Evolutionary conservation across 2,329 filamentous ascomycete species (phyloP).

Genomic region (Colletotrichum graminicola): DNA sequence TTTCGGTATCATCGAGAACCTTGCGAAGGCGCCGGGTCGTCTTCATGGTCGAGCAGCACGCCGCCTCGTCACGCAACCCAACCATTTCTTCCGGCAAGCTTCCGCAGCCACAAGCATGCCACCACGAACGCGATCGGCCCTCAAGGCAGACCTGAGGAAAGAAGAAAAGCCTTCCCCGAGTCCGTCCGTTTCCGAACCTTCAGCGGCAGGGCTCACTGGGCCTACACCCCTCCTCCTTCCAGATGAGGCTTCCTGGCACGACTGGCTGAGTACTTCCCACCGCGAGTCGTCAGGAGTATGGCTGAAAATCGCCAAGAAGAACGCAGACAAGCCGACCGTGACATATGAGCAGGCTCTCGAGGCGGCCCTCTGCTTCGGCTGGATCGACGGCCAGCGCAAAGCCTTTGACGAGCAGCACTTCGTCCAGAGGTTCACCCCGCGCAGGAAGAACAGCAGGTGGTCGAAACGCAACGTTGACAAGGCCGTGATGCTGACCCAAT

Average conservation of each 20-base stretch:
- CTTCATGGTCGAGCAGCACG: neutral
- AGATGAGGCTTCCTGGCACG: slow-evolving; percentile 49
- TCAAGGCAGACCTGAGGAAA: neutral
- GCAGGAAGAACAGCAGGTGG: slow-evolving; percentile 67
- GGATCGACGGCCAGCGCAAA: slow-evolving; percentile 70
- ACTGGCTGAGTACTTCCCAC: slow-evolving; percentile 55
- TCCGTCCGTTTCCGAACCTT: neutral
- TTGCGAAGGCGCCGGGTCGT: neutral
- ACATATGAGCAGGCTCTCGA: slow-evolving; percentile 66
- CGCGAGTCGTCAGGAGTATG: slow-evolving; percentile 55
- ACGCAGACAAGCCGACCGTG: slow-evolving; percentile 57
- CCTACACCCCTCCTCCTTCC: slow-evolving; percentile 47
- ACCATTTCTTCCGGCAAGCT: neutral
- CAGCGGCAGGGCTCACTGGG: neutral
- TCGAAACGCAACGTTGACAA: slow-evolving; percentile 70
- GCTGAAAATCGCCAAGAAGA: slow-evolving; percentile 64
- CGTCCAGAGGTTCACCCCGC: slow-evolving; percentile 69
- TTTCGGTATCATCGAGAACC: neutral
- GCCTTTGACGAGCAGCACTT: slow-evolving; percentile 61
- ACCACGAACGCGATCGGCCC: slow-evolving; percentile 2
- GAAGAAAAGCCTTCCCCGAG: neutral
- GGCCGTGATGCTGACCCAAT: slow-evolving; percentile 57
- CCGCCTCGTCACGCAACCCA: neutral
- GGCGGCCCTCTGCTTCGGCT: slow-evolving; percentile 70
- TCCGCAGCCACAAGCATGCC: neutral